Base-by-base conservation (phyloP, 345 rosid species). In the Clarkia xantiana region DNA sequence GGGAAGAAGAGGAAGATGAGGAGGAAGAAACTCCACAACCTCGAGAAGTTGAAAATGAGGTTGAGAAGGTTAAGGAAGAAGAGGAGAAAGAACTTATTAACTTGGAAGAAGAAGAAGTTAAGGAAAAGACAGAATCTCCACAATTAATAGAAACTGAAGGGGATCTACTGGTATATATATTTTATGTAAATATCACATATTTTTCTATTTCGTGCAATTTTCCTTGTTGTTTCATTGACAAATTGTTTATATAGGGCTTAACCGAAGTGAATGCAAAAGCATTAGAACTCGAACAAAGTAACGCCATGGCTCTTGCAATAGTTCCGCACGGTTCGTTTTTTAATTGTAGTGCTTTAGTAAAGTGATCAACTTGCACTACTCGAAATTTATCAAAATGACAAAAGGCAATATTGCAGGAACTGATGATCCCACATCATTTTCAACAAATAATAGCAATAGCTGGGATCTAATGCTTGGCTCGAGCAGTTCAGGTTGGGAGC, bases 271-370 rank as follows among this genome's bases (percentile, higher is more conserved):
- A 93, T 59, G 81, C 94, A 38, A 69, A 63, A 60, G 86, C 87
- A 43, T 60, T 76, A 45, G 88, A 84, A 58, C 68, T 93, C 18
- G 95, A 84, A 66, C 78, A 82, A 67, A 76, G 51, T 51, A 93
- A 93, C 39, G 99, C 99, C 18, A 57, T 84, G 25, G 94, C 99
- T 56, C 95, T 93, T 43, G 99, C 96, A 13, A 93, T 93, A 53
- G 52, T 80, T 62, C 82, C 78, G 51, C 69, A 74, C 38, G 85
- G 99, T 82, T 73, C 18, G 68, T 51, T 3, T 10, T 22, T 43
- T 42, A 17, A 19, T 12, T 14, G 20, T 11, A 49, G 6, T 20
- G n/a, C 40, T 17, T 29, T 49, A 3, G 23, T 43, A 0, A 13
- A 34, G n/a, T 17, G 6, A 8, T 19, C 19, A 13, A 14, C 11